A percentile compares a stretch with the other conserved stretches of the same genome.
These are phyloP conservation scores for Platismatia glauca DNA, from an alignment of 495 filamentous ascomycete species.

Conservation along the genomic window DNA sequence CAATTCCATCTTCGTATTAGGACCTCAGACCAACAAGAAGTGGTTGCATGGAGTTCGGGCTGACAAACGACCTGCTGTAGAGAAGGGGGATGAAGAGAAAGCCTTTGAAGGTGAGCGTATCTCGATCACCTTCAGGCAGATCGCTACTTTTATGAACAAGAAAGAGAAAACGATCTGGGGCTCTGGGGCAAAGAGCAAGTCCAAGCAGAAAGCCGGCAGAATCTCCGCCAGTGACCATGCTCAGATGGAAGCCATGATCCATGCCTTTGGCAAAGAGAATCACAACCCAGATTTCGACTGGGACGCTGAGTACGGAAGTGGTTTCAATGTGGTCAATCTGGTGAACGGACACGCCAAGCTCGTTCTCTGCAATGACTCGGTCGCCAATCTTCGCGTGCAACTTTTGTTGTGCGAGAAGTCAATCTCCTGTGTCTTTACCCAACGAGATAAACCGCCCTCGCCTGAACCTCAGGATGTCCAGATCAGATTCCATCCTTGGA, in stretches of 20 bases:
- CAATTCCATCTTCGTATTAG: constrained; percentile 78
- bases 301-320: constrained; percentile 65
- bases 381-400: constrained; percentile 50
- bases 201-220: constrained; percentile 40
- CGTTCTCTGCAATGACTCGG: constrained; percentile 40
- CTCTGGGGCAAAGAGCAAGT: constrained; percentile 73
- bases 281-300: constrained; percentile 67
- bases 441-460: constrained; percentile 6
- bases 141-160: constrained; percentile 71
- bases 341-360: constrained; percentile 42
- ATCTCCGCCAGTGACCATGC: constrained; percentile 61
- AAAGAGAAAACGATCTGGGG: constrained; percentile 70
- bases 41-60: constrained; percentile 87
- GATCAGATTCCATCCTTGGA: constrained; percentile 21
- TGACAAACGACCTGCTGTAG: constrained; percentile 61
- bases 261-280: constrained; percentile 81
- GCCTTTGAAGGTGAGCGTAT: constrained; percentile 71
- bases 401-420: constrained; percentile 51
- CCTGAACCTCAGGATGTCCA: constrained; percentile 5
- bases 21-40: constrained; percentile 66
- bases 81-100: constrained; percentile 61
- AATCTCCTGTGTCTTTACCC: constrained; percentile 39
- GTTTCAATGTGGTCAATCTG: constrained; percentile 84
- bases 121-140: constrained; percentile 83
- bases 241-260: constrained; percentile 55